Base-by-base conservation (phyloP, 257 asterid species). In the Solanum bukasovii region DNA sequence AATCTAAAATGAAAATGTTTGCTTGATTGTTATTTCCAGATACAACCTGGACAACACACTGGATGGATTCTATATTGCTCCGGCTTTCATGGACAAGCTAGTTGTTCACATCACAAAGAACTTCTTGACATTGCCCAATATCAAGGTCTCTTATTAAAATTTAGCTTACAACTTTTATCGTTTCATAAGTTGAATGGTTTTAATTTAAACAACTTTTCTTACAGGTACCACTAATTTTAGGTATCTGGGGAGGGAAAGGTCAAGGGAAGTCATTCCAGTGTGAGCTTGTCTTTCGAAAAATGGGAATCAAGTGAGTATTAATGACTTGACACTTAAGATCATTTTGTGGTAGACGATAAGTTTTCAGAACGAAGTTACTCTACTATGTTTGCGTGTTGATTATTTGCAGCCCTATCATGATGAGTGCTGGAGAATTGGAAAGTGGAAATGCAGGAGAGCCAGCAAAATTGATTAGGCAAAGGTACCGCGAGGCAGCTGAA, bases 191-290 rank as follows among this genome's bases (percentile, higher is more conserved):
- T 27, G 38, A 42, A 86, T 11, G 73, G 29, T 46, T 33, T 44
- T 44, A 42, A 65, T 78, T 4, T 42, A 0, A 52, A 13, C 23
- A 86, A 86, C 23, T 38, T 46, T 63, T 70, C 3, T 3, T 42
- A 38, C 86, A 95, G 98, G 88, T 95, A 85, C 98, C 98, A 11
- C 93, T 95, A 1, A 95, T 95, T 87, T 88, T 95, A 96, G 98
- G 98, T 89, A 88, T 95, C 5, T 95, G 98, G 98, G 98, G 98
- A 93, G 98, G 98, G 89, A 95, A 95, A 89, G 98, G 98, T 75
- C 98, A 95, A 86, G 98, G 98, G 4, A 95, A 95, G 92, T 95
- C 98, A 34, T 95, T 95, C 93, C 98, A 95, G 35, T 94, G 98
- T 83, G 98, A 95, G 93, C 98, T 95, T 37, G 98, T 95, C 38